These are phyloP conservation scores for Alopecurus myosuroides DNA, from an alignment of 176 grass and related monocot species.

Conservation along the genomic window DNA sequence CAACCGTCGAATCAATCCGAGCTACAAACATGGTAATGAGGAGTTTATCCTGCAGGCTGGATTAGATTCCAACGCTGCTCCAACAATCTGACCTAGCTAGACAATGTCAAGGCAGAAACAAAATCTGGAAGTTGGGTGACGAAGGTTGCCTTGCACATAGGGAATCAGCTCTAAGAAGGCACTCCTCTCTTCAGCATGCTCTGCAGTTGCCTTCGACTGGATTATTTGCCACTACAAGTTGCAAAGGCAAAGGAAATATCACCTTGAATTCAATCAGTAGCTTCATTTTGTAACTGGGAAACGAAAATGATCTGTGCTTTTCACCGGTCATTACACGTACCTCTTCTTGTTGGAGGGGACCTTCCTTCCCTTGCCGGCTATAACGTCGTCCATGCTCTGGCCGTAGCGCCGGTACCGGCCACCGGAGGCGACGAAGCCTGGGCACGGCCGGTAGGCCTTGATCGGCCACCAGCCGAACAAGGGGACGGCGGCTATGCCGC, in stretches of 20 bases:
- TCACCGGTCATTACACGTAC: neutral
- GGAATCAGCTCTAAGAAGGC: neutral
- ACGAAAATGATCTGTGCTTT: neutral
- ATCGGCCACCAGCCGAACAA: constrained; percentile 95
- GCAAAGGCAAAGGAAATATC: neutral
- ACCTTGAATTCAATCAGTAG: neutral
- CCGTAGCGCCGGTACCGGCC: constrained; percentile 79
- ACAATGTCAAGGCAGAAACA: neutral
- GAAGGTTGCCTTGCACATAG: neutral
- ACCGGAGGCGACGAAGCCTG: constrained; percentile 65
- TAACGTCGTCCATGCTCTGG: constrained; percentile 94
- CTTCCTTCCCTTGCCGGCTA: constrained; percentile 53
- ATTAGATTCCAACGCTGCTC: neutral
- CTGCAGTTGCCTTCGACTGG: neutral
- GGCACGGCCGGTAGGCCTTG: constrained; percentile 92
- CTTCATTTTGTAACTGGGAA: neutral
- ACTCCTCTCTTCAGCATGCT: neutral
- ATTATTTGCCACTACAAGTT: constrained; percentile 27
- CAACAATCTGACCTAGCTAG: neutral
- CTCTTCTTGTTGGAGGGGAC: constrained; percentile 22
- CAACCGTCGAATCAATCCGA: neutral
- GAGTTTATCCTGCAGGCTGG: neutral
- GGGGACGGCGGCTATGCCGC: constrained; percentile 81
- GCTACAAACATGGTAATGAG: neutral
- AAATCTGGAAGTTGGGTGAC: neutral